Evolutionary conservation across 352 stramenopile genomes (phyloP).

Genomic region (Phytophthora tentaculata): DNA sequence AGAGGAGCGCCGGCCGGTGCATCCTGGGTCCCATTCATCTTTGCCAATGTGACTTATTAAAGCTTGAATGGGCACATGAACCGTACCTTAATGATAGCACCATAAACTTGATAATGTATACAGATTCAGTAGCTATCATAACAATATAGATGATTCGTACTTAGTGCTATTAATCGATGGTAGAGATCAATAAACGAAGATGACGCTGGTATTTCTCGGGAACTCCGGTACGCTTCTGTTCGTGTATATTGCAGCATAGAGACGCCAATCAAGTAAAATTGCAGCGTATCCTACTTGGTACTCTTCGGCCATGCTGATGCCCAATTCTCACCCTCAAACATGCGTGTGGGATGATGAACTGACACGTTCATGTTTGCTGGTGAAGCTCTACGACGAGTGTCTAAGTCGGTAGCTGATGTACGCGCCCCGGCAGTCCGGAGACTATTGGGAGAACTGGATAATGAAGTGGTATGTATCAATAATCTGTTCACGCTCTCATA

Average conservation of each 20-base stretch:
- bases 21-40: slow-evolving; percentile 36
- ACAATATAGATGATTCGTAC: slow-evolving; percentile 10
- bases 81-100: not conserved
- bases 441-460: slow-evolving; percentile 66
- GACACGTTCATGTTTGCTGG: slow-evolving; percentile 5
- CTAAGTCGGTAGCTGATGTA: slow-evolving; percentile 69
- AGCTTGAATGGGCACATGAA: slow-evolving; percentile 1
- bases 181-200: slow-evolving; percentile 7
- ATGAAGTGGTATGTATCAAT: slow-evolving; percentile 54
- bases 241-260: slow-evolving; percentile 4
- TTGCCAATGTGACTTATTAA: slow-evolving; percentile 3
- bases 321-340: not conserved
- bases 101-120: not conserved
- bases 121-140: not conserved
- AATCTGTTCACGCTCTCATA: not conserved
- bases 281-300: not conserved
- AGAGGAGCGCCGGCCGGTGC: slow-evolving; percentile 32
- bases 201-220: slow-evolving; percentile 77
- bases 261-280: not conserved
- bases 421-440: slow-evolving; percentile 51
- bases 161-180: slow-evolving; percentile 13
- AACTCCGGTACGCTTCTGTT: slow-evolving; percentile 56
- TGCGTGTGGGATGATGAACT: slow-evolving; percentile 17
- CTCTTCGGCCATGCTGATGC: not conserved
- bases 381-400: slow-evolving; percentile 71